Evolutionary conservation across 2,329 filamentous ascomycete species (phyloP).

Genomic region (Aspergillus fischeri): DNA sequence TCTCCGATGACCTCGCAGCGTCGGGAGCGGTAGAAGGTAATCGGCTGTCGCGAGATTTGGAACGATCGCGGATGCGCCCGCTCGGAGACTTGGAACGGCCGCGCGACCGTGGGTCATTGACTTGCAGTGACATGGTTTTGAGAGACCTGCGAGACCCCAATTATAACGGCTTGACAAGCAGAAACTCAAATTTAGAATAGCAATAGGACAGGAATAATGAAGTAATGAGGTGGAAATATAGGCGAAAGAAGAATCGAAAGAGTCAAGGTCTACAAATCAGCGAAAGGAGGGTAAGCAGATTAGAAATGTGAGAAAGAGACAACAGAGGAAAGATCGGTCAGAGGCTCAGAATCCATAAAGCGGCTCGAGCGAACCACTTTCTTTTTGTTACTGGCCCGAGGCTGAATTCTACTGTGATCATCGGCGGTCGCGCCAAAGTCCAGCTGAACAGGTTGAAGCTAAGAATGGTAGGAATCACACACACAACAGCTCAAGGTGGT

Average conservation of each 20-base stretch:
- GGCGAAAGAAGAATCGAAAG: background rate
- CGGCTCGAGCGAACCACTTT: background rate
- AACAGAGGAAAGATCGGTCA: background rate
- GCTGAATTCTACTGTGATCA: background rate
- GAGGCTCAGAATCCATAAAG: background rate
- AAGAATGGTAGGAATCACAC: background rate
- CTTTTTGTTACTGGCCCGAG: background rate
- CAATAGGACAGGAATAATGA: background rate
- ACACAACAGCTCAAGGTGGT: background rate
- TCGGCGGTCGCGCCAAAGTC: background rate
- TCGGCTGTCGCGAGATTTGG: slow-evolving; percentile 41
- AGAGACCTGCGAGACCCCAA: slow-evolving; percentile 2
- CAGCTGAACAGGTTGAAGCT: background rate
- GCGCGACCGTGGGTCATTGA: slow-evolving; percentile 40
- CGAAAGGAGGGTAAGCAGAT: background rate
- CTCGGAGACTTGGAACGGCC: slow-evolving; percentile 44
- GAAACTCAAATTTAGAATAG: background rate
- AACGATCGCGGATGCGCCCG: slow-evolving; percentile 39
- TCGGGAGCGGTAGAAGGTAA: slow-evolving; percentile 28
- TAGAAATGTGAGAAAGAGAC: background rate
- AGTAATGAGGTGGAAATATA: background rate
- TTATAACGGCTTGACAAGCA: background rate
- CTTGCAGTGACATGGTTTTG: slow-evolving; percentile 34
- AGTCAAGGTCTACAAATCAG: background rate
- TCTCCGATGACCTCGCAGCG: slow-evolving; percentile 12